Evolutionary conservation across 1,284 basidiomycete species (phyloP).

Genomic region (Veloboletus limbatus): DNA sequence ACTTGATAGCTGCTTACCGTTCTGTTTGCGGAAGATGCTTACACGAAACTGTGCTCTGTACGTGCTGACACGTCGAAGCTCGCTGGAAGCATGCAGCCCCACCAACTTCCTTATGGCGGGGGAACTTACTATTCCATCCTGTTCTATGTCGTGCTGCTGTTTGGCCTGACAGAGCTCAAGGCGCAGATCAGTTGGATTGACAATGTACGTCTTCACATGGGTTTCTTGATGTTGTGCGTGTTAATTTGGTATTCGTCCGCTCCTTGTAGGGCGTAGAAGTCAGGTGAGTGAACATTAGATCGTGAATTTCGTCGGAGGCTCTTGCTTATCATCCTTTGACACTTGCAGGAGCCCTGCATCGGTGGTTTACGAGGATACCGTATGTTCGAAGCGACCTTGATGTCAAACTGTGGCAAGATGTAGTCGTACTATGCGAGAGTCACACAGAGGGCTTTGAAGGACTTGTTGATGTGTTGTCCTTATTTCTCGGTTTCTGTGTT

Average conservation of each 20-base stretch:
- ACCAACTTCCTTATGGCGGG: constrained; percentile 16
- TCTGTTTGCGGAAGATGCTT: too few relatives aligned
- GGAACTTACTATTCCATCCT: constrained; percentile 33
- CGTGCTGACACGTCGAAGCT: constrained; percentile 36
- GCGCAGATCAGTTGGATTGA: constrained; percentile 44
- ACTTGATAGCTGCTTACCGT: too few relatives aligned
- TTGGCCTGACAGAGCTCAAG: constrained; percentile 44
- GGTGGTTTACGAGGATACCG: constrained; percentile 36
- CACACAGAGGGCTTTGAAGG: too few relatives aligned
- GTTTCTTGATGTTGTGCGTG: too few relatives aligned
- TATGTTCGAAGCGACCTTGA: constrained; percentile 11
- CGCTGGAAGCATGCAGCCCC: constrained; percentile 18
- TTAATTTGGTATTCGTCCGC: too few relatives aligned
- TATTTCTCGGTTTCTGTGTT: too few relatives aligned
- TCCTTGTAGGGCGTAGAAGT: constrained; percentile 28
- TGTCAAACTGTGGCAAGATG: neutral
- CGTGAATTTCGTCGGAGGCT: neutral
- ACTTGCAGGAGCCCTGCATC: constrained; percentile 36
- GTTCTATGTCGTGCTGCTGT: constrained; percentile 40
- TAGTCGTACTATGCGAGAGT: too few relatives aligned
- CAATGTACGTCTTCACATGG: constrained; percentile 27
- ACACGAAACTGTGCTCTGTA: constrained; percentile 35
- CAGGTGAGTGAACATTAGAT: constrained; percentile 22
- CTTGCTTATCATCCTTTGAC: too few relatives aligned
- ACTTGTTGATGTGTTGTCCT: too few relatives aligned